Conservation (phyloP, 2,329 filamentous ascomycete species). For the Phyllosticta ampelicida region DNA sequence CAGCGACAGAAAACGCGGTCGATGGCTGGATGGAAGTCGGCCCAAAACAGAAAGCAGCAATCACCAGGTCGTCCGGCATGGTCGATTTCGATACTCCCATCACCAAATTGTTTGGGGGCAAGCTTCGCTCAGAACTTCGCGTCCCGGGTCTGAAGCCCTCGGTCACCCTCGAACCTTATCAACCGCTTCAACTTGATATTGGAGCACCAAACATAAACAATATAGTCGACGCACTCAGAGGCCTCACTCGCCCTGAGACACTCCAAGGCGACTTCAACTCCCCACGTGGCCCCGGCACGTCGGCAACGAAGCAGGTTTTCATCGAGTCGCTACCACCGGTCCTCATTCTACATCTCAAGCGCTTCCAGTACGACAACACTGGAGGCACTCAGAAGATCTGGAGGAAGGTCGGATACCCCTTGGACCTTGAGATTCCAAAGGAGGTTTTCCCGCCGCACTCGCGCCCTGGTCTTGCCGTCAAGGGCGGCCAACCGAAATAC, state of each 20-base stretch:
- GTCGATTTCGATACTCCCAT: slow-evolving; percentile 67
- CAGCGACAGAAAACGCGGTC: slow-evolving; percentile 26
- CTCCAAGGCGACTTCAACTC: slow-evolving; percentile 78
- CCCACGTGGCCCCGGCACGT: slow-evolving; percentile 61
- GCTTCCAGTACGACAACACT: slow-evolving; percentile 87
- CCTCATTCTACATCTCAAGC: slow-evolving; percentile 88
- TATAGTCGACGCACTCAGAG: slow-evolving; percentile 82
- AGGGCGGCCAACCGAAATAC: slow-evolving; percentile 69
- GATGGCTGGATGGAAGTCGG: slow-evolving; percentile 91
- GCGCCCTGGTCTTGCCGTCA: slow-evolving; percentile 52
- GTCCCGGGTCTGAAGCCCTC: slow-evolving; percentile 82
- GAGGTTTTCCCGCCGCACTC: slow-evolving; percentile 75
- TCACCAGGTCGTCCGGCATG: slow-evolving; percentile 76
- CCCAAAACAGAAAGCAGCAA: slow-evolving; percentile 74
- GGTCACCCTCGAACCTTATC: slow-evolving; percentile 85
- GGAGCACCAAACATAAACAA: slow-evolving; percentile 76
- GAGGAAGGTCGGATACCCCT: slow-evolving; percentile 93
- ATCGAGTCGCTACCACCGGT: slow-evolving; percentile 87
- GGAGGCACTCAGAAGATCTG: slow-evolving; percentile 93
- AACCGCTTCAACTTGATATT: slow-evolving; percentile 90
- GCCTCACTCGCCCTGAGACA: slow-evolving; percentile 71
- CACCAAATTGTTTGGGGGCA: slow-evolving; percentile 88
- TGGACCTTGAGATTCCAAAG: slow-evolving; percentile 86
- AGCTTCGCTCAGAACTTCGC: slow-evolving; percentile 77
- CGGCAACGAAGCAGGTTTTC: slow-evolving; percentile 86